Conservation (phyloP, 2,329 filamentous ascomycete species). For the Fusarium sp. region DNA sequence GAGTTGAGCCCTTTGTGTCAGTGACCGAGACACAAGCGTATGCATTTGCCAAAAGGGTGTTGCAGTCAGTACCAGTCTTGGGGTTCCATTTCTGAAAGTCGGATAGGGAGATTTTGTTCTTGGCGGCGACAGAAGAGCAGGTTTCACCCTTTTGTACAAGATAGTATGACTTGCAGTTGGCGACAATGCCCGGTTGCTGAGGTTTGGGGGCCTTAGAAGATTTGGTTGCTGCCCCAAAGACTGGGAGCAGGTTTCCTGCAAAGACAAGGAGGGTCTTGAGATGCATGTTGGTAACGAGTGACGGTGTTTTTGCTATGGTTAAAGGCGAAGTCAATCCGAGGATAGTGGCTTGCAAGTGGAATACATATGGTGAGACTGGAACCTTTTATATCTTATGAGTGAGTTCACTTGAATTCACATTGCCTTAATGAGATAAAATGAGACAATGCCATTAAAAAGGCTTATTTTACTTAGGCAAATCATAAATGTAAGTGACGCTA, state of each 20-base stretch:
- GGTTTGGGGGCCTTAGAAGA: neutral
- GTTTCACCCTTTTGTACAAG: neutral
- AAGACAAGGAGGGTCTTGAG: neutral
- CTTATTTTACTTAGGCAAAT: neutral
- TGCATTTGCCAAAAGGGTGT: neutral
- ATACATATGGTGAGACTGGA: fast-evolving
- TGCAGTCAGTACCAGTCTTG: neutral
- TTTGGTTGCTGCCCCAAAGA: neutral
- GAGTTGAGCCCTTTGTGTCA: neutral
- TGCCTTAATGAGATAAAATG: neutral
- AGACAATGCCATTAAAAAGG: neutral
- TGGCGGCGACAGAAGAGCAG: neutral
- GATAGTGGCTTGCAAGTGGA: fast-evolving
- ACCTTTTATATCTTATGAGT: neutral
- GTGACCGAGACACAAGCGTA: neutral
- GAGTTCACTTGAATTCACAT: neutral
- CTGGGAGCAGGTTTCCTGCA: neutral
- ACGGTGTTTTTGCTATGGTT: too few species aligned
- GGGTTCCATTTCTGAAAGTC: neutral
- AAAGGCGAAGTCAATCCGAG: too few species aligned
- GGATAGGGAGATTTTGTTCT: neutral
- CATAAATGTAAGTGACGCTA: neutral
- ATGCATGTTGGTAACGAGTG: neutral
- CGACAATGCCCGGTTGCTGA: neutral
- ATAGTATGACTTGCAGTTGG: neutral